Evolutionary conservation across 179 eudicot genomes (phyloP).

Genomic region (Gypsophila paniculata): DNA sequence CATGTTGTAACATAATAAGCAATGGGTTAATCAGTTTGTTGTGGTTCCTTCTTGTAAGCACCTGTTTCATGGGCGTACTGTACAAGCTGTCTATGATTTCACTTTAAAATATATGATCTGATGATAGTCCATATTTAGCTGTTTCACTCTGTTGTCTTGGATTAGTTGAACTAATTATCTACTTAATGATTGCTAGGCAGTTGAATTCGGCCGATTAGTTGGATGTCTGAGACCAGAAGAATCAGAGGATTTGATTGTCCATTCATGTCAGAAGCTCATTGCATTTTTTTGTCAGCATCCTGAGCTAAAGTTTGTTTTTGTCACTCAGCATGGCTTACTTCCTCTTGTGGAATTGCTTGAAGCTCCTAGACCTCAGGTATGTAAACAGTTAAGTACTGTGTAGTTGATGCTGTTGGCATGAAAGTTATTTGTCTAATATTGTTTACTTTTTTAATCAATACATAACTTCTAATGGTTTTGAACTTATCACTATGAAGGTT

Average conservation of each 20-base stretch:
- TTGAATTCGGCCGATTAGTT: slow-evolving; percentile 84
- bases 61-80: not conserved
- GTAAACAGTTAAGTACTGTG: slow-evolving; percentile 28
- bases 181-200: slow-evolving; percentile 51
- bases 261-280: slow-evolving; percentile 84
- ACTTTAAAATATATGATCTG: not conserved
- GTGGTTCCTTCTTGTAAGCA: not conserved
- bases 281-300: slow-evolving; percentile 81
- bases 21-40: not conserved
- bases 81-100: not conserved
- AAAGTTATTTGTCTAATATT: not conserved
- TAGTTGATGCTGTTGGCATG: slow-evolving; percentile 8
- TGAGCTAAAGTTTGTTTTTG: slow-evolving; percentile 84
- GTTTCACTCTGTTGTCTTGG: not conserved
- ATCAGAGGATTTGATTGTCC: slow-evolving; percentile 82
- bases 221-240: slow-evolving; percentile 79
- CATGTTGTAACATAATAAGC: not conserved
- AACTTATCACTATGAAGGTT: slow-evolving; percentile 49
- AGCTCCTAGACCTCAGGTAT: slow-evolving; percentile 80
- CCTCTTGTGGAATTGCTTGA: slow-evolving; percentile 96
- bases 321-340: slow-evolving; percentile 87
- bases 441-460: not conserved
- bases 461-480: slow-evolving; percentile 7
- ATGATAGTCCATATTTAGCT: not conserved
- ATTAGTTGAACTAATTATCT: slow-evolving; percentile 12